Conservation (phyloP, 31 red algal genomes). For the Odonthalia washingtoniensis region DNA sequence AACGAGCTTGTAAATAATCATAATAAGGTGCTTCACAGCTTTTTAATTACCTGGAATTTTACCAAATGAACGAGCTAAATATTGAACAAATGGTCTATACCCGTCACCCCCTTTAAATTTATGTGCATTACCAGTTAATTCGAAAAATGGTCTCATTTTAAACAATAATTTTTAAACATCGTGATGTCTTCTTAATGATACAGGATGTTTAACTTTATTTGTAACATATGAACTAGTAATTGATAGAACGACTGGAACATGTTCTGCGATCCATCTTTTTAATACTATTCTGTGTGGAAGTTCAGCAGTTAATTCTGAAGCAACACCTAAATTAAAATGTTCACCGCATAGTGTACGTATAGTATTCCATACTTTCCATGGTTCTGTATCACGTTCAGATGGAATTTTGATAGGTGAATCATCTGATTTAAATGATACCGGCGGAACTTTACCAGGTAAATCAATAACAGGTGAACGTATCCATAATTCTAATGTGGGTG, state of each 20-base stretch:
- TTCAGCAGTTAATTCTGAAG: conserved; percentile 81
- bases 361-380: conserved; percentile 93
- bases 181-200: conserved; percentile 83
- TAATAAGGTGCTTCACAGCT: conserved; percentile 89
- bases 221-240: conserved; percentile 84
- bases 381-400: conserved; percentile 64
- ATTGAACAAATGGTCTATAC: conserved; percentile 88
- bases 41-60: conserved; percentile 83
- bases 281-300: conserved; percentile 61
- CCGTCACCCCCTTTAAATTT: conserved; percentile 89
- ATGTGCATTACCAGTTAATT: conserved; percentile 65
- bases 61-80: conserved; percentile 90
- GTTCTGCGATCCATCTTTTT: conserved; percentile 87
- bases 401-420: conserved; percentile 48
- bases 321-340: conserved; percentile 77
- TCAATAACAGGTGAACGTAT: conserved; percentile 75
- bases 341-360: conserved; percentile 89
- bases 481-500: conserved; percentile 83
- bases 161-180: conserved; percentile 86
- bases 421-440: conserved; percentile 46
- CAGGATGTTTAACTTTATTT: conserved; percentile 87
- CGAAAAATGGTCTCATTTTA: conserved; percentile 80
- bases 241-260: conserved; percentile 78
- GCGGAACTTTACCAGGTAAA: conserved; percentile 69
- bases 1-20: conserved; percentile 90